phyloP scores from a whole-genome alignment of 345 rosid genomes.

The Populus davidiana region DNA sequence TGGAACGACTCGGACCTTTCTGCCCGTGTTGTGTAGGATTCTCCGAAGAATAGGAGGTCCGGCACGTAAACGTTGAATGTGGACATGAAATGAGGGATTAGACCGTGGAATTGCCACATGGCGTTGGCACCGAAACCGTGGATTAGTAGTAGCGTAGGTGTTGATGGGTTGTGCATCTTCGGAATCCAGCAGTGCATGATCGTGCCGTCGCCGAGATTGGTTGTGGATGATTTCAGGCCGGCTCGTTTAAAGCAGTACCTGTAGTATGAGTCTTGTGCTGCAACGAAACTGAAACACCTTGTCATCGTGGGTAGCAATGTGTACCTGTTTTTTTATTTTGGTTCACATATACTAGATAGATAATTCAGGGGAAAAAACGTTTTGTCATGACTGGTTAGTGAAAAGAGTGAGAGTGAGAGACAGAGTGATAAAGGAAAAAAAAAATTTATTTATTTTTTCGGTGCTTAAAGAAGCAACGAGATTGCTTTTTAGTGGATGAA shows the following conservation, averaged over 20 bases:
- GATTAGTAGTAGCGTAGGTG: conserved; percentile 59
- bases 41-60: conserved; percentile 88
- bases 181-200: conserved; percentile 87
- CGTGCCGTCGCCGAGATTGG: conserved; percentile 83
- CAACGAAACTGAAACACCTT: conserved; percentile 61
- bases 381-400: too few species aligned
- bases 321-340: too few species aligned
- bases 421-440: too few species aligned
- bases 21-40: conserved; percentile 66
- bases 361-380: too few species aligned
- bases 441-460: too few species aligned
- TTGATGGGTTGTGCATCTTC: conserved; percentile 32
- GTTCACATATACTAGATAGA: too few species aligned
- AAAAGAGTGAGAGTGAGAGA: too few species aligned
- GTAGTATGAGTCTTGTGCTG: conserved; percentile 53
- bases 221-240: conserved; percentile 66
- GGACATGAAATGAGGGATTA: conserved; percentile 49
- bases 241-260: conserved; percentile 58
- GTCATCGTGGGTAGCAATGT: conserved; percentile 28
- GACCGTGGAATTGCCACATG: conserved; percentile 82
- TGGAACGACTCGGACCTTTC: conserved; percentile 70
- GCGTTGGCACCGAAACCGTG: conserved; percentile 97
- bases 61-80: conserved; percentile 83
- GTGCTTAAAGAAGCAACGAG: too few species aligned
- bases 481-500: too few species aligned